Conservation (phyloP, 2,329 filamentous ascomycete species). For the Diaporthe aspalathi region DNA sequence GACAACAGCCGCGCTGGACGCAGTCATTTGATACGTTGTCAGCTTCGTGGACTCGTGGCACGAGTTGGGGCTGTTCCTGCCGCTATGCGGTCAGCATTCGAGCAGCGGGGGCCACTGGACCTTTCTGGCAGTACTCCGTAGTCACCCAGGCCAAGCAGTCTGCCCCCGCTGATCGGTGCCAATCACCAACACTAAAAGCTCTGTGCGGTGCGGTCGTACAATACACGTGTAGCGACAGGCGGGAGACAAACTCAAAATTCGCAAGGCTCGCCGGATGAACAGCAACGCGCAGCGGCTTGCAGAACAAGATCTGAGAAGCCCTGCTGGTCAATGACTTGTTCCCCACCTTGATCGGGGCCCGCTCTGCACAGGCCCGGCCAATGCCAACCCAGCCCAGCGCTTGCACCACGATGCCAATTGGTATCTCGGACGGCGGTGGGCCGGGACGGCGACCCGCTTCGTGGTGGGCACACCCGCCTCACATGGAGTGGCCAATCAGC, state of each 20-base stretch:
- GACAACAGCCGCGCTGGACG: background rate
- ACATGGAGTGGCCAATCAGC: slow-evolving; percentile 23
- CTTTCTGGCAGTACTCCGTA: background rate
- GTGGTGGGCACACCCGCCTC: slow-evolving; percentile 16
- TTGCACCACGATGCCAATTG: slow-evolving; percentile 39
- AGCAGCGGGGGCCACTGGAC: background rate
- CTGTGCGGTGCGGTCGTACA: slow-evolving; percentile 1
- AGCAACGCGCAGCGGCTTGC: slow-evolving; percentile 12
- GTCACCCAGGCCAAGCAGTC: slow-evolving; percentile 23
- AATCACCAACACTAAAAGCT: background rate
- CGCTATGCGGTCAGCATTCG: background rate
- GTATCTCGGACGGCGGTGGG: slow-evolving; percentile 32
- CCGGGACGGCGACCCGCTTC: slow-evolving; percentile 14
- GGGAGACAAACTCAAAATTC: slow-evolving; percentile 13
- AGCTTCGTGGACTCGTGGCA: slow-evolving; percentile 5
- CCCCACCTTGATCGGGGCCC: slow-evolving; percentile 3
- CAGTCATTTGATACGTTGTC: background rate
- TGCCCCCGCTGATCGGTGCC: background rate
- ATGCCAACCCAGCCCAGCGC: slow-evolving; percentile 34
- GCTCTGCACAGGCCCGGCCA: slow-evolving; percentile 11
- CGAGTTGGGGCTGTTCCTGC: background rate
- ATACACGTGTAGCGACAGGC: background rate
- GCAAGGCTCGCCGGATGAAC: background rate
- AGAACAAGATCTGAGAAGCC: slow-evolving; percentile 35
- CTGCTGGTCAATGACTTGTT: slow-evolving; percentile 1